phyloP scores from a whole-genome alignment of 2,329 filamentous ascomycete genomes.

The Tolypocladium ovalisporum region DNA sequence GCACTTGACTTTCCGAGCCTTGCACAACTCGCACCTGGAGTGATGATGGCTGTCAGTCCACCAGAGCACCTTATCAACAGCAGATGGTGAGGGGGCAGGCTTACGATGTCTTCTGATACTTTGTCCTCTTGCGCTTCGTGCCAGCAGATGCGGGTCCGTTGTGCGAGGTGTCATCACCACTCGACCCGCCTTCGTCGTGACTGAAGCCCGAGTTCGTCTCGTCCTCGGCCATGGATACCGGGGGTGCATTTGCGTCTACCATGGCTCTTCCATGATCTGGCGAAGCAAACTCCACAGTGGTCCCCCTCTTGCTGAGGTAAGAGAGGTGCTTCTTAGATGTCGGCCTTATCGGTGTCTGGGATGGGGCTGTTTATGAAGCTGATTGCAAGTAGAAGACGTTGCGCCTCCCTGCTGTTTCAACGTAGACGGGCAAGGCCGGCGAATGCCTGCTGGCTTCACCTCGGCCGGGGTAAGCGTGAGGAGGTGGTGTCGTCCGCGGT shows the following conservation, averaged over 20 bases:
- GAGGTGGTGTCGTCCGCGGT: not conserved
- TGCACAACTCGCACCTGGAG: constrained; percentile 31
- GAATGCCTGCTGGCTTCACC: not conserved
- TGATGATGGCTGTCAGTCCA: not conserved
- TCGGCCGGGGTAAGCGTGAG: not conserved
- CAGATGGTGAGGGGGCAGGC: constrained; percentile 5
- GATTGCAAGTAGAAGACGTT: not conserved
- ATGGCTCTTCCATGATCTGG: constrained; percentile 4
- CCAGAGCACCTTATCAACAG: not conserved
- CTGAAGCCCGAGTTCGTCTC: constrained; percentile 23
- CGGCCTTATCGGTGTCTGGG: not conserved
- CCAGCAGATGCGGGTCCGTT: constrained; percentile 13
- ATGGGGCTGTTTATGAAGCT: not conserved
- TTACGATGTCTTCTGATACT: constrained; percentile 32
- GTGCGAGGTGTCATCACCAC: constrained; percentile 21
- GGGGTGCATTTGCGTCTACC: constrained; percentile 6
- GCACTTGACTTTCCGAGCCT: constrained; percentile 33
- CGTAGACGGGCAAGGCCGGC: not conserved
- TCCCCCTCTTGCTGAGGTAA: not conserved
- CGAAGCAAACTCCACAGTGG: constrained; percentile 2
- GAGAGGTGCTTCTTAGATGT: not conserved
- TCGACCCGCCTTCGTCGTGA: constrained; percentile 24
- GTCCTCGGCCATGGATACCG: constrained; percentile 21
- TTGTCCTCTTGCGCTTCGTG: constrained; percentile 28
- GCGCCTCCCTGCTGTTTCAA: not conserved